Evolutionary conservation across 768 basidiomycete genomes (phyloP).

Genomic region (Amanita molliuscula): DNA sequence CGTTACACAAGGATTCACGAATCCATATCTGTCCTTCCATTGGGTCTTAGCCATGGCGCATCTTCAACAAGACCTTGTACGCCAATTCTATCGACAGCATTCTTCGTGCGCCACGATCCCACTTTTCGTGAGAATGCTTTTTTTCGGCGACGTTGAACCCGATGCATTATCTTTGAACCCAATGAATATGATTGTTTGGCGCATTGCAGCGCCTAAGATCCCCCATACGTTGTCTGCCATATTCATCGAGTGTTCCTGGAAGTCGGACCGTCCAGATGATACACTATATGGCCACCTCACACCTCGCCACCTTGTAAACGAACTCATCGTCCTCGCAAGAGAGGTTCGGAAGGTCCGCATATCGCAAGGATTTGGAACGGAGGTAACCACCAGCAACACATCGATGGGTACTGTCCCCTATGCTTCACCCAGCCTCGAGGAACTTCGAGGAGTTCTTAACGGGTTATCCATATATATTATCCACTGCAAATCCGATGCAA

Average conservation of each 20-base stretch:
- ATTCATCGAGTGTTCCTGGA: slow-evolving; percentile 94
- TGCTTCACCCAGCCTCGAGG: slow-evolving; percentile 22
- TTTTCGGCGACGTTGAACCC: slow-evolving; percentile 93
- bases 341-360: slow-evolving; percentile 42
- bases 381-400: slow-evolving; percentile 22
- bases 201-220: slow-evolving; percentile 68
- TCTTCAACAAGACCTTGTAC: slow-evolving; percentile 30
- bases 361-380: slow-evolving; percentile 16
- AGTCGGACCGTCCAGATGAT: slow-evolving; percentile 56
- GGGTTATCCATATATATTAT: slow-evolving; percentile 69
- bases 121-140: slow-evolving; percentile 66
- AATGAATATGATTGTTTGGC: slow-evolving; percentile 68
- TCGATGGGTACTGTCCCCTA: not conserved
- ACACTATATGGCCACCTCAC: slow-evolving; percentile 79
- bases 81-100: slow-evolving; percentile 71
- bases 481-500: slow-evolving; percentile 72
- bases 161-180: slow-evolving; percentile 56
- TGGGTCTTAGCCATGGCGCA: slow-evolving; percentile 66
- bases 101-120: slow-evolving; percentile 67
- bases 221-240: slow-evolving; percentile 59
- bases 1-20: slow-evolving; percentile 43
- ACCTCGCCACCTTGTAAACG: slow-evolving; percentile 69
- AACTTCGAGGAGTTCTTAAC: slow-evolving; percentile 39
- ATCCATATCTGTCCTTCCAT: slow-evolving; percentile 49
- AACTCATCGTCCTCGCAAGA: slow-evolving; percentile 58